These are phyloP conservation scores for Xylaria sp. DNA, from an alignment of 2,329 filamentous ascomycete species.

Conservation along the genomic window DNA sequence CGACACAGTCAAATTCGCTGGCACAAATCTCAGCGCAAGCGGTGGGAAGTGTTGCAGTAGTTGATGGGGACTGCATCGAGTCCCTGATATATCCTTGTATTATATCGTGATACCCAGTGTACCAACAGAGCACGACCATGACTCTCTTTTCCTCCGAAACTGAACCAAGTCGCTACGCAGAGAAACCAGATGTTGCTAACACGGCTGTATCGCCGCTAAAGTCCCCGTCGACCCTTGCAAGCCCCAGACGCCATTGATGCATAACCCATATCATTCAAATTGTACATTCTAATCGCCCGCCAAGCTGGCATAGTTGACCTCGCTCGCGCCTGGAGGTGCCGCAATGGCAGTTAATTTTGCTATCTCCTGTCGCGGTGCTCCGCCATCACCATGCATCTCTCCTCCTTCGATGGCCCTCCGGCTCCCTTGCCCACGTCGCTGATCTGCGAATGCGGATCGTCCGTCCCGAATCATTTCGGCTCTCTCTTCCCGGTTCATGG, in stretches of 20 bases:
- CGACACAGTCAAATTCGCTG: conserved; percentile 80
- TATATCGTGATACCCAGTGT: conserved; percentile 47
- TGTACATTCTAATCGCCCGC: conserved; percentile 72
- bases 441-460: conserved; percentile 62
- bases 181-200: conserved; percentile 31
- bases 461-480: conserved; percentile 84
- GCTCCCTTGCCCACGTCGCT: conserved; percentile 52
- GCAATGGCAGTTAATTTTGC: conserved; percentile 64
- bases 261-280: conserved; percentile 15
- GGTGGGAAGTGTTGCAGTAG: conserved; percentile 43
- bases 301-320: conserved; percentile 86
- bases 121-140: conserved; percentile 38
- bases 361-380: conserved; percentile 44
- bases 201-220: conserved; percentile 27
- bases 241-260: conserved; percentile 49
- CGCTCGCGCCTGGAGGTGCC: conserved; percentile 80
- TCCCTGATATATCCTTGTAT: conserved; percentile 38
- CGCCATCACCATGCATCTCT: conserved; percentile 44
- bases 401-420: conserved; percentile 49
- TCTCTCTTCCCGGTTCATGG: conserved; percentile 87
- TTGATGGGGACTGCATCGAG: conserved; percentile 29
- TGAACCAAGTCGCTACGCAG: conserved; percentile 26
- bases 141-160: conserved; percentile 17
- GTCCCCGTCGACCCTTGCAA: conserved; percentile 38
- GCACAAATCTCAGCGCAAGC: conserved; percentile 44